Evolutionary conservation across 371 early-diverging fungal species (phyloP), one percentile per base, ranked within the genome.

Genomic region (Rhizoclosmatium hyalinum): DNA sequence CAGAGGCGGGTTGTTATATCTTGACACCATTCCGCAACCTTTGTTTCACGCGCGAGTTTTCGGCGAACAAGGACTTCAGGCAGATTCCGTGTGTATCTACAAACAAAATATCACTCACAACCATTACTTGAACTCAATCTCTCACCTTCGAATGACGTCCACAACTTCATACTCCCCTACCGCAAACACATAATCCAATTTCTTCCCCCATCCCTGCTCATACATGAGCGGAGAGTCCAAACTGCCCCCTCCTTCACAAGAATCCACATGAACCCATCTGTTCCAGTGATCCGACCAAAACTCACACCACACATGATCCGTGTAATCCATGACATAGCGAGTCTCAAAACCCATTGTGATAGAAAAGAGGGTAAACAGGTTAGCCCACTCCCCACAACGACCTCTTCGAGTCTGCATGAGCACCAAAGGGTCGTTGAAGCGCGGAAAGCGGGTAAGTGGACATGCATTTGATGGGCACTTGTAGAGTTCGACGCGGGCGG

Each of bases 331-430:
- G 17, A 92, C 88, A 65, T 88, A 87, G 5, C 93, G 86, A 14
- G 90, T 85, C 54, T 90, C 91, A 21, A 85, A 82, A 2, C 93
- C 92, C 50, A 92, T 79, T 2, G 92, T 85, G 19, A 87, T 81
- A 74, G 88, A 89, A 69, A 88, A 89, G 1, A 91, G 79, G 1
- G 89, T 85, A 75, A 93, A 93, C 70, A 90, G 88, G 73, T 92
- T 91, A 3, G 92, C 92, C 92, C 92, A 93, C 73, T 93, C 93
- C 5, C 93, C 93, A 75, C 93, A 93, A 62, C 93, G 84, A 19
- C 73, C 50, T 3, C 21, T 46, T 50, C 47, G 41, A 10, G 70
- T 70, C 45, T 61, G 10, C 71, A 63, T 56, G 3, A 75, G 17
- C 45, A 17, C 3, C 14, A 17, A 41, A 44, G 75, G 50, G 69